Conservation (phyloP, 2,329 filamentous ascomycete species). For the Ophiostoma sp. region DNA sequence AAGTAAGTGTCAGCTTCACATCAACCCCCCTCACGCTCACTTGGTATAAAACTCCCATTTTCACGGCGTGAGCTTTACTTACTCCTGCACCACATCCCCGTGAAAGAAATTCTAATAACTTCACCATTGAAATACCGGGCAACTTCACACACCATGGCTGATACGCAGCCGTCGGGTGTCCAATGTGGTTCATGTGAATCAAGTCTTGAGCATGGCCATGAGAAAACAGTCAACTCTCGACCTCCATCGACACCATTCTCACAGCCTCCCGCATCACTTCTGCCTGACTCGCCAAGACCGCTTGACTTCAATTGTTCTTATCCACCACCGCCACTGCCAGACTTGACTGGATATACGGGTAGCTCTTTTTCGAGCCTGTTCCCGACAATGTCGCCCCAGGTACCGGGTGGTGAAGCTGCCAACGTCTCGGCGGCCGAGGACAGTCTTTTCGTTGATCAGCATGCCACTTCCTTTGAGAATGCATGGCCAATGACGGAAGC, state of each 20-base stretch:
- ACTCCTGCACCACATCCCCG: background rate
- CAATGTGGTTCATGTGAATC: background rate
- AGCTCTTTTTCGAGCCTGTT: background rate
- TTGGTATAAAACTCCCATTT: background rate
- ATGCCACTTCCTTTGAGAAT: background rate
- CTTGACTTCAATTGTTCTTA: background rate
- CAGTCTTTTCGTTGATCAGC: background rate
- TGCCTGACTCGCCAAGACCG: background rate
- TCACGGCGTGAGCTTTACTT: background rate
- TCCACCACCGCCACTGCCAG: background rate
- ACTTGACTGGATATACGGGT: background rate
- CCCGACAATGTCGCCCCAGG: background rate
- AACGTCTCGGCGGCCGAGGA: background rate
- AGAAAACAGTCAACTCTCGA: background rate
- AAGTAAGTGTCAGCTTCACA: too few relatives aligned
- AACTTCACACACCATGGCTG: background rate
- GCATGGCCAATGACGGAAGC: background rate
- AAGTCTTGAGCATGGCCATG: background rate
- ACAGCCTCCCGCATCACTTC: background rate
- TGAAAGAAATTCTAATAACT: background rate
- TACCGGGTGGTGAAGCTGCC: background rate
- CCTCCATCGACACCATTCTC: background rate
- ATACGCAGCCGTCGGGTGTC: background rate
- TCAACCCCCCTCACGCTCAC: too few relatives aligned
- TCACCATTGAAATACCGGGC: background rate